A percentile compares a stretch with the other conserved stretches of the same genome.
Conservation (phyloP, 805 yeast species). For the Kodamaea fukazawae region DNA sequence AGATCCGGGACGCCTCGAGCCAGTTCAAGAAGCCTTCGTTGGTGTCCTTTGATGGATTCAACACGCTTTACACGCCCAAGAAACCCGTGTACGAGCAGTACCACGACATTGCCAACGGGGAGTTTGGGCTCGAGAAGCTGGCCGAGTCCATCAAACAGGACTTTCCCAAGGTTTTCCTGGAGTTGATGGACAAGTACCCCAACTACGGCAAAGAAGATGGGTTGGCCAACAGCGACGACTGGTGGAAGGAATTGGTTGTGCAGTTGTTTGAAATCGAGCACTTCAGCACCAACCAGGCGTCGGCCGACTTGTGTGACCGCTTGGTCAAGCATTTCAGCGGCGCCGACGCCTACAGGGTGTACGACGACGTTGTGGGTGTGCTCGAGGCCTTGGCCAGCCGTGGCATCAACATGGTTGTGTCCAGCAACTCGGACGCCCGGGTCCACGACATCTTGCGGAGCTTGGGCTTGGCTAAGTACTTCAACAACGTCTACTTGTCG, state of each 20-base stretch:
- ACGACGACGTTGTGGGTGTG: slow-evolving; percentile 51
- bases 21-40: slow-evolving; percentile 40
- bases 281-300: slow-evolving; percentile 14
- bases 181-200: slow-evolving; percentile 44
- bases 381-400: slow-evolving; percentile 29
- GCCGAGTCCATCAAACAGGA: slow-evolving; percentile 22
- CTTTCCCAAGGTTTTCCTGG: slow-evolving; percentile 32
- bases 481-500: slow-evolving; percentile 48
- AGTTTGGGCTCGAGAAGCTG: slow-evolving; percentile 40
- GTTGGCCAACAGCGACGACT: slow-evolving; percentile 30
- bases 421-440: slow-evolving; percentile 63
- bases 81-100: slow-evolving; percentile 56
- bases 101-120: slow-evolving; percentile 39
- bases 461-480: slow-evolving; percentile 43
- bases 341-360: slow-evolving; percentile 50
- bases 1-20: slow-evolving; percentile 24
- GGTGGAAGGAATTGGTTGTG: slow-evolving; percentile 60
- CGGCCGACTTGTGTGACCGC: slow-evolving; percentile 41
- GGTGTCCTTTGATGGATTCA: slow-evolving; percentile 67
- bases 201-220: slow-evolving; percentile 54
- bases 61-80: slow-evolving; percentile 59
- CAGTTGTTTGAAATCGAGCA: slow-evolving; percentile 39
- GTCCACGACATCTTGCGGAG: slow-evolving; percentile 45
- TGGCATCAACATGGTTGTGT: slow-evolving; percentile 40
- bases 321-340: slow-evolving; percentile 50